Evolutionary conservation across 2,329 filamentous ascomycete species (phyloP), one percentile per base, ranked within the genome.

Genomic region (Pseudogymnoascus sp.): DNA sequence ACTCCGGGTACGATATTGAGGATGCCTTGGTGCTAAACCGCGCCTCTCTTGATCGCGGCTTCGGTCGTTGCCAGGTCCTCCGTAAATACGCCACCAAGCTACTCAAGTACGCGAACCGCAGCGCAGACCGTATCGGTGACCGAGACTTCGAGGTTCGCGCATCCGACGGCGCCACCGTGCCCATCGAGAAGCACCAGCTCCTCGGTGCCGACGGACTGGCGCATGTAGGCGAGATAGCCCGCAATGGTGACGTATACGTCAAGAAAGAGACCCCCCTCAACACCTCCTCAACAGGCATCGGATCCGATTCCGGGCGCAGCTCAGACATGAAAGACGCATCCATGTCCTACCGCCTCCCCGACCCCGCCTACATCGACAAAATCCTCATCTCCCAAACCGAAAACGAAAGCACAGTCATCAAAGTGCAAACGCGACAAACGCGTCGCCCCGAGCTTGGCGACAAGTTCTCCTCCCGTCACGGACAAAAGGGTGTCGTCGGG

Each of bases 1-100:
- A 95, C 77, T 98, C 93, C 10, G 95, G 95, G 23, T 99, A 99
- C 77, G 95, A 99, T 85, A 99, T 99, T 70, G 95, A 99, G 80
- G 95, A 99, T 81, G 95, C 95, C 8, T 82, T 99, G 16, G 93
- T 99, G 1, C 76, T 99, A 66, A 99, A 99, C 80, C 98, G 97
- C 79, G 93, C 92, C 8, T 97, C 93, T 0, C 88, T 92, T 65
- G 96, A 99, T 71, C 86, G 95, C 71, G 96, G 95, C 4, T 99
- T 98, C 72, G 96, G 95, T 54, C 88, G 95, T 39, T 98, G 95
- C 72, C 96, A 99, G 74, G 95, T 98, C n/a, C 93, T 97, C 82
- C 89, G 93, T 69, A 99, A 99, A 77, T 92, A 95, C 74, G 87
- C 88, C 11, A 90, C 91, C 3, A 89, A 92, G 65, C 80, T 99